These are phyloP conservation scores for Vitis labrusca DNA, from an alignment of 164 flowering plant genomes.

Conservation along the genomic window DNA sequence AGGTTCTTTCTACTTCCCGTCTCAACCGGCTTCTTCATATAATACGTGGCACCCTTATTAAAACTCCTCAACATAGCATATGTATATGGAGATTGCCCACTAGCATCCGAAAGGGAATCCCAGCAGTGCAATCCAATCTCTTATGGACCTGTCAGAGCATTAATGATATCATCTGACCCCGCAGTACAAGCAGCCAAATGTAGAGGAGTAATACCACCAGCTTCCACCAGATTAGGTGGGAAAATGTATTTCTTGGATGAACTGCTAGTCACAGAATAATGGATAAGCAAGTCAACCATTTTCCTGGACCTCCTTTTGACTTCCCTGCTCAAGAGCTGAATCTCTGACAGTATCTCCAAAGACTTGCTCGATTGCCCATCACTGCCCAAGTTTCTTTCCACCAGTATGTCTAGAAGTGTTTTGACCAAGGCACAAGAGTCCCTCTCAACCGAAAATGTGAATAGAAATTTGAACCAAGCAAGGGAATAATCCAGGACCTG, in stretches of 20 bases:
- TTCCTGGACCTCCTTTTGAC: conserved; percentile 66
- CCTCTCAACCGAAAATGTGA: conserved; percentile 71
- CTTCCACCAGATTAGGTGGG: conserved; percentile 63
- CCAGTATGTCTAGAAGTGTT: conserved; percentile 60
- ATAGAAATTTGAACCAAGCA: conserved; percentile 61
- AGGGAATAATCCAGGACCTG: conserved; percentile 36
- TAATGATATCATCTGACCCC: conserved; percentile 59
- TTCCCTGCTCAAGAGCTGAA: conserved; percentile 73
- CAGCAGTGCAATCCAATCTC: conserved; percentile 80
- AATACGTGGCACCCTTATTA: conserved; percentile 11
- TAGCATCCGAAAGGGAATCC: conserved; percentile 65
- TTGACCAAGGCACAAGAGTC: conserved; percentile 68
- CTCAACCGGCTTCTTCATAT: conserved; percentile 16
- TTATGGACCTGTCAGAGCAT: conserved; percentile 72
- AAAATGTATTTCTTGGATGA: conserved; percentile 52
- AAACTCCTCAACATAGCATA: conserved; percentile 64
- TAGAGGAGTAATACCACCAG: conserved; percentile 82
- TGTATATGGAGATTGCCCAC: conserved; percentile 65
- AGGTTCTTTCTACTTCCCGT: conserved; percentile 4
- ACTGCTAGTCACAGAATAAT: conserved; percentile 39
- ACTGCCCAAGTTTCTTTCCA: conserved; percentile 35
- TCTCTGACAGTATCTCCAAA: conserved; percentile 49
- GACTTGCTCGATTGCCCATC: conserved; percentile 39
- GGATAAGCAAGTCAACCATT: conserved; percentile 71
- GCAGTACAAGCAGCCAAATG: conserved; percentile 83